Percentiles rank a stretch among this genome's conserved stretches.
phyloP scores from a whole-genome alignment of 371 early-diverging fungal genomes.

The Mortierella sp. region DNA sequence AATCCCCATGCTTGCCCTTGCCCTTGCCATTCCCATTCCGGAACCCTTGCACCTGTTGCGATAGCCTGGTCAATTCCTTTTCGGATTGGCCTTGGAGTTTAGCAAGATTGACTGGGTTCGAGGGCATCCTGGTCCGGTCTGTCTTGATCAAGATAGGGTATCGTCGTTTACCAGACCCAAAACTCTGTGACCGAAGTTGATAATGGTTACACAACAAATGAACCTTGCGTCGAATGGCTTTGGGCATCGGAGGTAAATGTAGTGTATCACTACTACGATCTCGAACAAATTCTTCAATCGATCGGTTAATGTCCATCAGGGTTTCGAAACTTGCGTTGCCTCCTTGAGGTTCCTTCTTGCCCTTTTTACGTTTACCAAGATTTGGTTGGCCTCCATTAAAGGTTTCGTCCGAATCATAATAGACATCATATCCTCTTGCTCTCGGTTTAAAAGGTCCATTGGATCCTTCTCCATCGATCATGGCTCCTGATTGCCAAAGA shows the following conservation, averaged over 20 bases:
- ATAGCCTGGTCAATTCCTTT: conserved; percentile 23
- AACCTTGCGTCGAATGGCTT: conserved; percentile 59
- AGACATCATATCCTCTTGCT: conserved; percentile 41
- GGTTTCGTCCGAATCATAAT: conserved; percentile 28
- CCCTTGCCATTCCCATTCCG: conserved; percentile 22
- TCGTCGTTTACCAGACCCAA: conserved; percentile 58
- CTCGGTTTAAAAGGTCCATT: conserved; percentile 23
- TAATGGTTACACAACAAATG: conserved; percentile 64
- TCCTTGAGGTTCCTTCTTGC: conserved; percentile 34
- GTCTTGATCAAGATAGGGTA: conserved; percentile 62
- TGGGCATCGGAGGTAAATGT: conserved; percentile 66
- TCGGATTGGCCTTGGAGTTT: conserved; percentile 54
- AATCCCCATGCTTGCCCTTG: conserved; percentile 15
- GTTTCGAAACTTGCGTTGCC: conserved; percentile 42
- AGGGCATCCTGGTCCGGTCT: conserved; percentile 58
- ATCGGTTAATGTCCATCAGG: conserved; percentile 32
- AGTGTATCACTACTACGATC: conserved; percentile 29
- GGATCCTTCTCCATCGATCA: conserved; percentile 34
- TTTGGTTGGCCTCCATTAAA: conserved; percentile 12
- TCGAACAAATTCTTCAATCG: conserved; percentile 47
- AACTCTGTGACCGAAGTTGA: conserved; percentile 60
- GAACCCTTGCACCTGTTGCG: conserved; percentile 32
- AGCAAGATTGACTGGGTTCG: conserved; percentile 59
- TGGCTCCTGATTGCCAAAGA: conserved; percentile 39
- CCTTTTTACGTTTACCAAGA: conserved; percentile 20